Evolutionary conservation across 1,139 yeast species (phyloP).

Genomic region (Chernovozyma sophiae-reginae): DNA sequence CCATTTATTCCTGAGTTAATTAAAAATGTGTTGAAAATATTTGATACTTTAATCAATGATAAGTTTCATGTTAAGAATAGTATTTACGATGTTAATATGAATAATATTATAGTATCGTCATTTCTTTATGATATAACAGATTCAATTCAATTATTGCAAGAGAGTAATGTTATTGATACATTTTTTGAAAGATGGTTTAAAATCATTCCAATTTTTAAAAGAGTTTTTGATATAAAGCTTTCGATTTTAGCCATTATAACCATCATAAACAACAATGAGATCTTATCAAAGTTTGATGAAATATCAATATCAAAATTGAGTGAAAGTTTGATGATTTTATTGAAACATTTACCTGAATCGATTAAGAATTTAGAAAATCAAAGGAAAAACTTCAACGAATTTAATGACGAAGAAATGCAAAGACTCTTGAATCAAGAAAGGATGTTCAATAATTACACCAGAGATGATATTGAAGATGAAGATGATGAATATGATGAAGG

Average conservation of each 20-base stretch:
- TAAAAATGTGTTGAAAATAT: constrained; percentile 21
- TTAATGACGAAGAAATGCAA: constrained; percentile 15
- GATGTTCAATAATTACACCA: constrained; percentile 10
- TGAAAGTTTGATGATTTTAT: constrained; percentile 41
- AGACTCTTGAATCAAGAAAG: constrained; percentile 6
- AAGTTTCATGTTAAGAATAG: constrained; percentile 24
- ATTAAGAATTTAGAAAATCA: constrained; percentile 60
- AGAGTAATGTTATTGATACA: constrained; percentile 37
- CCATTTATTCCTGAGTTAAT: constrained; percentile 40
- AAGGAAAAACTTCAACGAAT: constrained; percentile 47
- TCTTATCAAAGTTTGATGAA: constrained; percentile 15
- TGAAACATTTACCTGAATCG: constrained; percentile 68
- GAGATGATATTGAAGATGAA: constrained; percentile 9
- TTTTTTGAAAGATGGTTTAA: constrained; percentile 72
- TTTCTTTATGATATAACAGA: constrained; percentile 57
- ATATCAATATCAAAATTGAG: constrained; percentile 27
- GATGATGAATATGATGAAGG: constrained; percentile 9
- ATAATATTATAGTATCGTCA: constrained; percentile 65
- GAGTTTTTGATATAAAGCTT: constrained; percentile 81
- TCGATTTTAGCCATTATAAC: constrained; percentile 65
- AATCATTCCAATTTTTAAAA: constrained; percentile 49
- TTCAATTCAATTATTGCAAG: constrained; percentile 53
- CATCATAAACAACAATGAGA: constrained; percentile 31
- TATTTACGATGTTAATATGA: constrained; percentile 51
- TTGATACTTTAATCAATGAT: constrained; percentile 10